These are phyloP conservation scores for Exophiala spinifera DNA, from an alignment of 2,329 filamentous ascomycete genomes.

Conservation along the genomic window DNA sequence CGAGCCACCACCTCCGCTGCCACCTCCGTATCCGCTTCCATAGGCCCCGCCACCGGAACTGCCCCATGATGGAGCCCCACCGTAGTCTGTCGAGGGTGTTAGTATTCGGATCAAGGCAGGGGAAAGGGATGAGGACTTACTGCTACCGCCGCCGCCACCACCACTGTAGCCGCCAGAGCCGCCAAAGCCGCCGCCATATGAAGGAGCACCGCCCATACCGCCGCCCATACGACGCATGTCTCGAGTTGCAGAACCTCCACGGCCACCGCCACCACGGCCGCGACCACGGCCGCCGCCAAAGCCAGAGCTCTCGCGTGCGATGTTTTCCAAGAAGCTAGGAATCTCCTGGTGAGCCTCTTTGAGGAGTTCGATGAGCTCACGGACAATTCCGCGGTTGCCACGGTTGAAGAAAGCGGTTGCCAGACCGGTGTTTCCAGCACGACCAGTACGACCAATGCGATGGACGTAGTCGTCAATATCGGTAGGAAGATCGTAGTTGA, in stretches of 20 bases:
- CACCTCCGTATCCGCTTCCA: conserved; percentile 23
- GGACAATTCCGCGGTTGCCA: conserved; percentile 95
- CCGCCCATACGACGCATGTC: conserved; percentile 76
- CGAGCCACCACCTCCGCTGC: conserved; percentile 41
- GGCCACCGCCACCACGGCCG: conserved; percentile 68
- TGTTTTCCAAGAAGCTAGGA: conserved; percentile 89
- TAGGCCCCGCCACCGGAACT: conserved; percentile 28
- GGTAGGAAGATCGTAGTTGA: conserved; percentile 99
- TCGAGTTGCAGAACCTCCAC: conserved; percentile 64
- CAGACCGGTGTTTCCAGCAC: conserved; percentile 98
- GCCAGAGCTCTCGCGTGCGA: conserved; percentile 85
- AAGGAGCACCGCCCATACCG: conserved; percentile 37
- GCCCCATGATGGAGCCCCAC: conserved; percentile 22
- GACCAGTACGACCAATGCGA: conserved; percentile 98
- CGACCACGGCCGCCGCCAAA: conserved; percentile 69
- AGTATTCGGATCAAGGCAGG: conserved; percentile 4
- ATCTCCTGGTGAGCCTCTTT: conserved; percentile 99
- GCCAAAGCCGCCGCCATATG: conserved; percentile 34
- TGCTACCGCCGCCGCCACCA: conserved; percentile 29
- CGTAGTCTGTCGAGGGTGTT: conserved; percentile 22
- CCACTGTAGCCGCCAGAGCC: conserved; percentile 31
- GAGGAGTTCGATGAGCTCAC: conserved; percentile 92
- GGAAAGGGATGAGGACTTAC: conserved; percentile 20
- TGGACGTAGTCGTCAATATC: conserved; percentile 99
- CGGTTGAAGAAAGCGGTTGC: conserved; percentile 99